These are phyloP conservation scores for Trichocladium uniseriatum DNA, from an alignment of 495 filamentous ascomycete species.

Conservation along the genomic window DNA sequence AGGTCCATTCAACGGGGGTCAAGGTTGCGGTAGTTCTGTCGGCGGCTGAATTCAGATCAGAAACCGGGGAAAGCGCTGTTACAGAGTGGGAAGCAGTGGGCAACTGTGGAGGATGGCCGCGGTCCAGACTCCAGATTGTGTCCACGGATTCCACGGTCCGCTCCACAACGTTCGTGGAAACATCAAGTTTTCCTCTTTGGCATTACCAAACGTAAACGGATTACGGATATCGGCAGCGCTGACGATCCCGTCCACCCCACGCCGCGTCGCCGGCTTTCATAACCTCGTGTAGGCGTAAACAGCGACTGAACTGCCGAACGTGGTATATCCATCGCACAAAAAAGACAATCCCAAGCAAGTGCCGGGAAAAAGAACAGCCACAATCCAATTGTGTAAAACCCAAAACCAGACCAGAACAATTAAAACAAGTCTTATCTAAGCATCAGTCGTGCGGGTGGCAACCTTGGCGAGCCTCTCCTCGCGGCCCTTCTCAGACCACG, in stretches of 20 bases:
- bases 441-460: slow-evolving; percentile 26
- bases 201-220: not conserved
- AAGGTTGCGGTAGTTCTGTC: not conserved
- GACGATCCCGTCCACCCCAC: too few relatives aligned
- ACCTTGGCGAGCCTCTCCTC: slow-evolving; percentile 37
- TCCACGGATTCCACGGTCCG: not conserved
- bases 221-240: not conserved
- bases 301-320: too few relatives aligned
- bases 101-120: not conserved
- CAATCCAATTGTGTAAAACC: not conserved
- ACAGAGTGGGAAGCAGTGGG: not conserved
- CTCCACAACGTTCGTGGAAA: not conserved
- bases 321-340: too few relatives aligned
- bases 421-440: slow-evolving; percentile 10
- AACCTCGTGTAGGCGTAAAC: too few relatives aligned
- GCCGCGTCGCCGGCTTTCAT: not conserved
- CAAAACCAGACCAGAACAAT: not conserved
- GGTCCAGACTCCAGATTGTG: not conserved
- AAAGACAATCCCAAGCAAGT: too few relatives aligned
- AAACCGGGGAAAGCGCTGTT: slow-evolving; percentile 2
- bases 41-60: not conserved
- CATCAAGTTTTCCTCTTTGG: not conserved
- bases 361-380: not conserved
- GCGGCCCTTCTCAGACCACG: slow-evolving; percentile 85
- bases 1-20: too few relatives aligned